phyloP scores from a whole-genome alignment of 306 rosid species.

The Mimosa bimucronata region DNA sequence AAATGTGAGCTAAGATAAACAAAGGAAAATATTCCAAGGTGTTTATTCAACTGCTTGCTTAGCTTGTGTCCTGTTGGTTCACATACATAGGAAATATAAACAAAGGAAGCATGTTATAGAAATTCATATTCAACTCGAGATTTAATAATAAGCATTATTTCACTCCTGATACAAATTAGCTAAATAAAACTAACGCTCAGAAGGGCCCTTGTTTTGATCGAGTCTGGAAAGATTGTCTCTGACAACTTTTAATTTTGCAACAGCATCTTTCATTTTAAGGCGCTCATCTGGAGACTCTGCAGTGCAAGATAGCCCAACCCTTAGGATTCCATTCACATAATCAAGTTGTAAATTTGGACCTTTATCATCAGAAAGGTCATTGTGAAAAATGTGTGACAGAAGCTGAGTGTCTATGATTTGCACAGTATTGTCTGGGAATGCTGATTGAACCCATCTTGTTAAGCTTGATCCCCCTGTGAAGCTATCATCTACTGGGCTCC shows the following conservation, averaged over 20 bases:
- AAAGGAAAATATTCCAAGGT: not conserved
- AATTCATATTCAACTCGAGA: not conserved
- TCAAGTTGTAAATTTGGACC: slow-evolving; percentile 32
- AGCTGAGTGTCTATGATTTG: slow-evolving; percentile 55
- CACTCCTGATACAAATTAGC: not conserved
- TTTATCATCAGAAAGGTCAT: slow-evolving; percentile 7
- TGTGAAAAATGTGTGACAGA: slow-evolving; percentile 23
- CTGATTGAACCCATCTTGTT: slow-evolving; percentile 57
- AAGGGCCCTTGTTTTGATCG: not conserved
- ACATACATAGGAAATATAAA: not conserved
- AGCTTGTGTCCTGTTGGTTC: no score
- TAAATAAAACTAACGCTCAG: not conserved
- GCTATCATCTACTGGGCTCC: slow-evolving; percentile 58
- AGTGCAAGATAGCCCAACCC: slow-evolving; percentile 61
- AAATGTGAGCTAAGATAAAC: no score
- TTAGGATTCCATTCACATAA: slow-evolving; percentile 50
- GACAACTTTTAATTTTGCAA: slow-evolving; percentile 50
- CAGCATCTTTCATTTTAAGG: slow-evolving; percentile 55
- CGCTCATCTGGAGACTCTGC: slow-evolving; percentile 50
- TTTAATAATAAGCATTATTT: not conserved
- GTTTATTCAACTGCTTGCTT: not conserved
- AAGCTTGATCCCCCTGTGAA: slow-evolving; percentile 56
- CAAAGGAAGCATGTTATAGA: not conserved
- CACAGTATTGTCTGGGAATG: slow-evolving; percentile 40
- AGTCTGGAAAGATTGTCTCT: slow-evolving; percentile 40